Base-by-base conservation (phyloP, 805 yeast genomes). In the Saccharomycopsis sp. region DNA sequence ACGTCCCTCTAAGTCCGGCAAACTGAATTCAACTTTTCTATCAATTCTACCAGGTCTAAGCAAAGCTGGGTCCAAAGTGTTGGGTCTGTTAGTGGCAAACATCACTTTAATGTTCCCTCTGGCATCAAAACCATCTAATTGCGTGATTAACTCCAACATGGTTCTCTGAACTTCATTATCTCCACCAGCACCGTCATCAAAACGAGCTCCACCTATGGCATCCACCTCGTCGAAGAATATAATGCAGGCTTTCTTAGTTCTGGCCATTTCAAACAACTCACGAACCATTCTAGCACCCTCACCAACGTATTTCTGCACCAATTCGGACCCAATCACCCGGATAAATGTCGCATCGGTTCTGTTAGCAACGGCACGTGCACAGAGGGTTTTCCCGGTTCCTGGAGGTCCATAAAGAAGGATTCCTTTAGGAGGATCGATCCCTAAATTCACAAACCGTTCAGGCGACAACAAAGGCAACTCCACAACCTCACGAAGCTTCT, bases 271-370 rank as follows among this genome's bases (percentile, higher is more conserved):
- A 68, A 94, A 94, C 68, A 94, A 80, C 75, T 94, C 99, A 74
- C 99, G 84, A 57, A 94, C 98, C 99, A 94, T 94, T 71, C 99
- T 84, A 2, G 99, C 99, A 76, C 99, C 99, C 76, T 94, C 99
- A 71, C 99, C 99, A 55, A 94, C 98, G 72, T 94, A 94, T 72
- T 94, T 94, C 73, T 94, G 99, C 34, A 94, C 99, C 71, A 94
- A 80, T 74, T 94, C 99, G 1, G 98, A 93, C 8, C 99, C 99
- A 76, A 94, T 94, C 56, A 94, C 99, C 69, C 99, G 86, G 63
- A 94, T 94, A 67, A 94, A 94, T 0, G 99, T 94, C 24, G 99
- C 99, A 74, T 94, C 99, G 1, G 99, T 94, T 78, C 99, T 86
- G 73, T 94, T 94, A 53, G 99, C 99, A 22, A 94, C 99, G 0